Percentiles rank a stretch among this genome's conserved stretches.
phyloP scores from a whole-genome alignment of 2,329 filamentous ascomycete genomes.

The Ophiostoma pallidulum region DNA sequence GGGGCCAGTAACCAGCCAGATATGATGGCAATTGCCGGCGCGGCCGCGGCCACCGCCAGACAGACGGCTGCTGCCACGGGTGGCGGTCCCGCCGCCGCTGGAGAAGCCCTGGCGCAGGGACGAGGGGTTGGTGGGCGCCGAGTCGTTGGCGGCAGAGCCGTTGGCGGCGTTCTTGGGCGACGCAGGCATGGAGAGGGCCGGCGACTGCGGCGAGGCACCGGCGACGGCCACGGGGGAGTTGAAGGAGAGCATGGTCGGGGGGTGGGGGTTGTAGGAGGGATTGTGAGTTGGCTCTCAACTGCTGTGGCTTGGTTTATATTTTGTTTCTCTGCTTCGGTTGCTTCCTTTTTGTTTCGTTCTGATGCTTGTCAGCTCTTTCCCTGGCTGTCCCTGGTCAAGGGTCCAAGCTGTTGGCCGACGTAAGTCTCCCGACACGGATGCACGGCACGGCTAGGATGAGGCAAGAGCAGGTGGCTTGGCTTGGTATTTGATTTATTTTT shows the following conservation, averaged over 20 bases:
- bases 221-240: slow-evolving; percentile 3
- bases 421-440: no score
- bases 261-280: no score
- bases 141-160: background rate
- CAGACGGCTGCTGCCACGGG: background rate
- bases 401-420: no score
- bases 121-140: background rate
- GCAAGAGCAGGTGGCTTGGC: background rate
- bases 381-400: no score
- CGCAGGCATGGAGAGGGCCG: background rate
- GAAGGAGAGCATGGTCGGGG: slow-evolving; percentile 11
- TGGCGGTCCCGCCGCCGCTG: background rate
- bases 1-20: slow-evolving; percentile 72
- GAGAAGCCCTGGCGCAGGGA: background rate
- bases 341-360: background rate
- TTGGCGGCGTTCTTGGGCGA: slow-evolving; percentile 7
- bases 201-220: background rate
- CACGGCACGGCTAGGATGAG: no score
- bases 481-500: background rate
- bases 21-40: slow-evolving; percentile 45
- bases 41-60: background rate
- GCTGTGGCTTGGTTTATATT: no score
- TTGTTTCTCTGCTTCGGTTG: background rate
- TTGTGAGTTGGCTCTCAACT: no score
- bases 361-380: no score